A percentile compares a stretch with the other conserved stretches of the same genome.
phyloP scores from a whole-genome alignment of 257 asterid genomes.

The Thymus quinquecostatus region DNA sequence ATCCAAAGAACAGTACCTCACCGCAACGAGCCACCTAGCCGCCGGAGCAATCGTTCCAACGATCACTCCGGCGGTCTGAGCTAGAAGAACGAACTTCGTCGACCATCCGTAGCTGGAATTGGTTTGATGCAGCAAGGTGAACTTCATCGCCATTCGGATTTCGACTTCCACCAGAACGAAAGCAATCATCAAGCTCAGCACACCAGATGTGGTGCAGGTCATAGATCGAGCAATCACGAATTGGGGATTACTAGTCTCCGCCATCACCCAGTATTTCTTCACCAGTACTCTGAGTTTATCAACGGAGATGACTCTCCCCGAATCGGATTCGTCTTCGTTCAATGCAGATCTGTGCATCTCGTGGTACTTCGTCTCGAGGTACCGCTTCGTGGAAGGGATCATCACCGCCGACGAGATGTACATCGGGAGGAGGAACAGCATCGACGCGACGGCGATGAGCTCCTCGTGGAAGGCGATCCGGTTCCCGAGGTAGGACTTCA shows the following conservation, averaged over 20 bases:
- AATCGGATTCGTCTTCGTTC: constrained; percentile 27
- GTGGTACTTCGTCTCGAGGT: constrained; percentile 39
- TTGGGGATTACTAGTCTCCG: constrained; percentile 51
- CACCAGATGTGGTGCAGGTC: constrained; percentile 38
- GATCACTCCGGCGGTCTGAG: constrained; percentile 40
- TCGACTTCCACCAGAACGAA: constrained; percentile 35
- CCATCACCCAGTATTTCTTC: constrained; percentile 52
- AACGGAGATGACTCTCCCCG: background rate
- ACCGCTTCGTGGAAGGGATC: constrained; percentile 41
- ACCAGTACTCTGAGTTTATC: constrained; percentile 37
- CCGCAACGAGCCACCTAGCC: constrained; percentile 38
- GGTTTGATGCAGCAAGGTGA: background rate
- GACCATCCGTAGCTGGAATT: constrained; percentile 48
- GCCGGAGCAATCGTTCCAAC: constrained; percentile 45
- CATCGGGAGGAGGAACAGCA: constrained; percentile 41
- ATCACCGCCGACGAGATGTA: constrained; percentile 35
- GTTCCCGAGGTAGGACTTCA: constrained; percentile 17
- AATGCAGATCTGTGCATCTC: constrained; percentile 40
- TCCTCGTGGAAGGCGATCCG: constrained; percentile 28
- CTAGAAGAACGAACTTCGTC: constrained; percentile 36
- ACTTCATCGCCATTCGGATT: constrained; percentile 28
- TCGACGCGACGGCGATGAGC: constrained; percentile 17
- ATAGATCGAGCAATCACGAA: constrained; percentile 51
- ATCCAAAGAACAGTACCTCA: constrained; percentile 17
- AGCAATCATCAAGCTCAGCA: constrained; percentile 31